Percentiles rank a stretch among this genome's conserved stretches.
Evolutionary conservation across 176 grass and related monocot genomes (phyloP).

Genomic region (Neostapfia colusana): DNA sequence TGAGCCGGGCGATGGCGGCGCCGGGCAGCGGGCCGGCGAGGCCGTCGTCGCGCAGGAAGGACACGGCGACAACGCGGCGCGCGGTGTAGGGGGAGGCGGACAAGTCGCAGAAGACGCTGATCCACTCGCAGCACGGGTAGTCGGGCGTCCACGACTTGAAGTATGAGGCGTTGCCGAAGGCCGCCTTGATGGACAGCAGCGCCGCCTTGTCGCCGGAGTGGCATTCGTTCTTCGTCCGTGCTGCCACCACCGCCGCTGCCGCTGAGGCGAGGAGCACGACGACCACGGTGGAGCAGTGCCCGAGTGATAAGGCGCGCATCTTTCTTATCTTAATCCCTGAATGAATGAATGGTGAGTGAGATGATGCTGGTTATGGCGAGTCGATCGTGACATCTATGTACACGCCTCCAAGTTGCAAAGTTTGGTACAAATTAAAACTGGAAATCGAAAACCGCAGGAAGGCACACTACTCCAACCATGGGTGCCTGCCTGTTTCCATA

Average conservation of each 20-base stretch:
- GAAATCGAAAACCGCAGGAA: not conserved
- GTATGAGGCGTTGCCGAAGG: not conserved
- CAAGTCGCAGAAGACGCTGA: not conserved
- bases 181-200: not conserved
- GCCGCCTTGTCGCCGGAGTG: not conserved
- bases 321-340: not conserved
- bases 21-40: not conserved
- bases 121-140: not conserved
- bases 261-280: not conserved
- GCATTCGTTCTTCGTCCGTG: not conserved
- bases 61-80: not conserved
- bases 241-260: not conserved
- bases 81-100: not conserved
- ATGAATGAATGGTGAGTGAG: not conserved
- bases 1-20: slow-evolving; percentile 47
- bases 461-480: not conserved
- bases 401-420: not conserved
- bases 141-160: not conserved
- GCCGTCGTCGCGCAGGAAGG: not conserved
- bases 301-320: not conserved
- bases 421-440: not conserved
- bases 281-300: not conserved
- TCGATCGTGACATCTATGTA: not conserved
- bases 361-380: not conserved
- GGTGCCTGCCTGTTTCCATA: not conserved